These are phyloP conservation scores for Nyssa sinensis DNA, from an alignment of 148 eudicot species.

Conservation along the genomic window DNA sequence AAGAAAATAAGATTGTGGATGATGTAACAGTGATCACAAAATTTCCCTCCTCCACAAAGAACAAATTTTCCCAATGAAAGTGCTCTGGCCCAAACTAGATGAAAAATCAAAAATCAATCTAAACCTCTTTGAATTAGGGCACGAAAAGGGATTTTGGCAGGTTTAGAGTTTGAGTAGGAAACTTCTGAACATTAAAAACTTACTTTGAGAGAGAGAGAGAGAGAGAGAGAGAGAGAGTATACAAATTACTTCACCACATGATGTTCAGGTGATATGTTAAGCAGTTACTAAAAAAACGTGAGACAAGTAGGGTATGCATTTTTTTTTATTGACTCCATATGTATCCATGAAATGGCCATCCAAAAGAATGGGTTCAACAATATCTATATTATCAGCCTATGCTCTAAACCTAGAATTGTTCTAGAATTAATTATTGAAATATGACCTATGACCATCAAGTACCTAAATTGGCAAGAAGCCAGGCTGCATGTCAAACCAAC, in stretches of 20 bases:
- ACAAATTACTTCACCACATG: no score
- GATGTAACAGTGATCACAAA: neutral
- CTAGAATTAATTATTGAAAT: neutral
- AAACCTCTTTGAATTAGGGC: neutral
- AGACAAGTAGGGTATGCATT: no score
- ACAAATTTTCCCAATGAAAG: no score
- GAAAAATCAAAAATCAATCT: no score
- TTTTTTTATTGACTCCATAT: no score
- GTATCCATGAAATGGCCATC: neutral
- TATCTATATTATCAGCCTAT: neutral
- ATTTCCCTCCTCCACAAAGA: no score
- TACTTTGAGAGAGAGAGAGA: no score
- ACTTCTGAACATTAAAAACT: neutral
- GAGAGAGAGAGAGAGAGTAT: no score
- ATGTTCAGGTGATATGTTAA: no score
- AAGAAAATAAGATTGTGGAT: neutral
- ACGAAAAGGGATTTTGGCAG: neutral
- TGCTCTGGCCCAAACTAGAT: neutral
- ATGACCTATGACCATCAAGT: conserved; percentile 10
- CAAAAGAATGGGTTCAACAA: neutral
- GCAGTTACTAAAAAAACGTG: no score
- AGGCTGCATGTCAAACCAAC: conserved; percentile 83
- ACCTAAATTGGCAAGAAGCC: conserved; percentile 87
- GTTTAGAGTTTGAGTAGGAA: neutral
- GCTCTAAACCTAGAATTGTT: neutral